Conservation (phyloP, 148 eudicot species). For the Vaccinium vitisidaea region DNA sequence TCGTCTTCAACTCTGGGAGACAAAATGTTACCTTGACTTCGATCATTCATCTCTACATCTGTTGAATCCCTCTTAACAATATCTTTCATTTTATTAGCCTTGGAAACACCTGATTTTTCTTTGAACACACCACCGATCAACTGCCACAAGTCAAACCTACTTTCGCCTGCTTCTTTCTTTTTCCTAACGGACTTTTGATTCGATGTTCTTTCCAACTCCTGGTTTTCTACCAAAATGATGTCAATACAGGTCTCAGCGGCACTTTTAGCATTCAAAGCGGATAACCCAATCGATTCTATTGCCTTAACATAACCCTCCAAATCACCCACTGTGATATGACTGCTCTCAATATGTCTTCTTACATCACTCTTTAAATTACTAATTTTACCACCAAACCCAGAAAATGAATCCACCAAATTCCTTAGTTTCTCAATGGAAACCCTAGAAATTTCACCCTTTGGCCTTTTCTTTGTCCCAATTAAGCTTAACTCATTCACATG, state of each 20-base stretch:
- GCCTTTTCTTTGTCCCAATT: constrained; percentile 36
- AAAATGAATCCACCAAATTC: constrained; percentile 39
- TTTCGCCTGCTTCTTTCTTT: constrained; percentile 43
- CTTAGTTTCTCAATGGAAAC: constrained; percentile 49
- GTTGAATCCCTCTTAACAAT: constrained; percentile 32
- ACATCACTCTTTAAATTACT: constrained; percentile 47
- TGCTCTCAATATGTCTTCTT: constrained; percentile 42
- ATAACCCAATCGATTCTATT: constrained; percentile 46
- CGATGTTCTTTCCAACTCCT: constrained; percentile 38
- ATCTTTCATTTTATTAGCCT: constrained; percentile 40
- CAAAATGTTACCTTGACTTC: constrained; percentile 21
- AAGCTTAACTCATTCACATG: constrained; percentile 32
- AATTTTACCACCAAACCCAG: constrained; percentile 49
- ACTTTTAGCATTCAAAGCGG: constrained; percentile 41
- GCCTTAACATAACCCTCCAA: constrained; percentile 55
- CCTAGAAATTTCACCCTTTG: constrained; percentile 36
- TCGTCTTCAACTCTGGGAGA: constrained; percentile 30
- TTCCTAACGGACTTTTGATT: constrained; percentile 36
- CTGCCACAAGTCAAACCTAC: constrained; percentile 43
- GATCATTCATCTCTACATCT: constrained; percentile 28
- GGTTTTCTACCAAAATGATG: constrained; percentile 27
- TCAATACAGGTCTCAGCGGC: constrained; percentile 48
- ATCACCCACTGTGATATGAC: constrained; percentile 56
- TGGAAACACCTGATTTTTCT: constrained; percentile 30
- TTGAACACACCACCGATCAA: constrained; percentile 35